A percentile compares a stretch with the other conserved stretches of the same genome.
phyloP scores from a whole-genome alignment of 306 rosid genomes.

The Prinsepia uniflora region DNA sequence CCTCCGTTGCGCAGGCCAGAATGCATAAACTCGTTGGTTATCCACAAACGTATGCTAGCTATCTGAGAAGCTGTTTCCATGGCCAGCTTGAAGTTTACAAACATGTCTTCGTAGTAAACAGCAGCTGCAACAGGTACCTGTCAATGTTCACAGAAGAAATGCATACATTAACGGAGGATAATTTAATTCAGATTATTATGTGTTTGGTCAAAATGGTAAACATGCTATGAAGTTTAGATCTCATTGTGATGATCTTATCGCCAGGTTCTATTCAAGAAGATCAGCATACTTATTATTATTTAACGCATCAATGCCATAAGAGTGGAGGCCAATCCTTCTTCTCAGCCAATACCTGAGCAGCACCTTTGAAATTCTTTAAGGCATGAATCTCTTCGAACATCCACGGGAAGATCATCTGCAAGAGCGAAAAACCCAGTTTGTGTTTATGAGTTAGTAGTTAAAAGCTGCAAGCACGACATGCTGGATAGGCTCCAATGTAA shows the following conservation, averaged over 20 bases:
- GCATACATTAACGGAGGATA: not conserved
- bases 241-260: not conserved
- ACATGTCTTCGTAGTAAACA: constrained; percentile 79
- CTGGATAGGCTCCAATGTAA: not conserved
- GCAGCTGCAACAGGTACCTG: constrained; percentile 98
- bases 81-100: constrained; percentile 67
- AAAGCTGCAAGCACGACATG: constrained; percentile 6
- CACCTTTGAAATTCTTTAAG: constrained; percentile 69
- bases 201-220: not conserved
- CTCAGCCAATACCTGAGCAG: constrained; percentile 66
- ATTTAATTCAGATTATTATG: not conserved
- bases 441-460: not conserved
- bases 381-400: constrained; percentile 94
- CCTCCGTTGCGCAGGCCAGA: constrained; percentile 90
- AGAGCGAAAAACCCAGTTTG: constrained; percentile 22
- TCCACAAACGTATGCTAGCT: constrained; percentile 76
- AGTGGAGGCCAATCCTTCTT: constrained; percentile 83
- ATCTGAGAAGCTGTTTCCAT: constrained; percentile 84
- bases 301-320: constrained; percentile 56
- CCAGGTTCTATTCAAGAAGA: not conserved
- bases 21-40: constrained; percentile 91
- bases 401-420: constrained; percentile 93
- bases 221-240: not conserved
- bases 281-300: constrained; percentile 59
- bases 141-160: constrained; percentile 14